These are phyloP conservation scores for Zygoascus ofunaensis DNA, from an alignment of 805 yeast genomes.

Conservation along the genomic window DNA sequence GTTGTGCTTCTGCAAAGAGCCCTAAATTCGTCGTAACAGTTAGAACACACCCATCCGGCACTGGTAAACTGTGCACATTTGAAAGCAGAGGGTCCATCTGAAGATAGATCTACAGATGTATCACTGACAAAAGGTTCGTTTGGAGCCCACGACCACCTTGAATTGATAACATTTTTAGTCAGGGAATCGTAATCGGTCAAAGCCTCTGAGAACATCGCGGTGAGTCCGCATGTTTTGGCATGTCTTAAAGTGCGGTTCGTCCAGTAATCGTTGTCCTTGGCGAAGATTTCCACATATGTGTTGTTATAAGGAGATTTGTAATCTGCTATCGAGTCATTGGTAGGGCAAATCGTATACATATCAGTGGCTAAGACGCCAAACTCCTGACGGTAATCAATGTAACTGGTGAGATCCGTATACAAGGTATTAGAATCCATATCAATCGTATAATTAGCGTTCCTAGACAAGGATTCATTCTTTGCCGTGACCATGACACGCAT, in stretches of 20 bases:
- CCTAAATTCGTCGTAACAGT: conserved; percentile 50
- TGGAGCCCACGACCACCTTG: conserved; percentile 67
- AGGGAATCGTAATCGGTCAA: conserved; percentile 10
- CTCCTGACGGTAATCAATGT: neutral
- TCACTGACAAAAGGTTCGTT: conserved; percentile 38
- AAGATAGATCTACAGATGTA: conserved; percentile 9
- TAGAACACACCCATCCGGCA: conserved; percentile 53
- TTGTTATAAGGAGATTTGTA: neutral
- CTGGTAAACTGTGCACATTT: conserved; percentile 37
- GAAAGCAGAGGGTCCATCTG: conserved; percentile 26
- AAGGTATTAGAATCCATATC: neutral
- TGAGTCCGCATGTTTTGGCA: conserved; percentile 48
- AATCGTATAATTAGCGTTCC: neutral
- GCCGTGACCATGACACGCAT: conserved; percentile 1
- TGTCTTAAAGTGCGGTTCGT: conserved; percentile 31
- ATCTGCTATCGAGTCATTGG: neutral
- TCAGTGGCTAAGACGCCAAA: neutral
- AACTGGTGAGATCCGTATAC: neutral
- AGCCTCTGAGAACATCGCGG: conserved; percentile 50
- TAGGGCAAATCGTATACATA: neutral
- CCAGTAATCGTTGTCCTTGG: conserved; percentile 28
- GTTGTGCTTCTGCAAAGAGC: conserved; percentile 43
- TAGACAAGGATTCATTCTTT: neutral
- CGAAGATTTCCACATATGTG: conserved; percentile 9
- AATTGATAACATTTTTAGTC: conserved; percentile 15